A percentile compares a stretch with the other conserved stretches of the same genome.
phyloP scores from a whole-genome alignment of 2,329 filamentous ascomycete species.

The Epichloe coenophiala region DNA sequence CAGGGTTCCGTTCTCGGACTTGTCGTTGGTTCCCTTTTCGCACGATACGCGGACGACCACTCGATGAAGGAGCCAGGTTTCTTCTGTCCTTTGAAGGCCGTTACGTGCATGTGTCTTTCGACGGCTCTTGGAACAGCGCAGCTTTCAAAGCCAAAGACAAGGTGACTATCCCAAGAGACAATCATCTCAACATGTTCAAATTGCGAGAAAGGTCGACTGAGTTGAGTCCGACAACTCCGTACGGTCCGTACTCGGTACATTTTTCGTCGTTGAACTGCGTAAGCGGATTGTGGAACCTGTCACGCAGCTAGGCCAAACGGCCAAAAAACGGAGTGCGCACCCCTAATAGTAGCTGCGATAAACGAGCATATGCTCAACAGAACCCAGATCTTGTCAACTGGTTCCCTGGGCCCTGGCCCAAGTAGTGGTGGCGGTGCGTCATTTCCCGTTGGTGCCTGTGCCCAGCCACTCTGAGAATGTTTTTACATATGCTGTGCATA shows the following conservation, averaged over 20 bases:
- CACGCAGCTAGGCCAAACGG: too few species aligned
- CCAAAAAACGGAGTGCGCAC: too few species aligned
- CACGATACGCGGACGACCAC: too few species aligned
- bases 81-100: background rate
- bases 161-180: too few species aligned
- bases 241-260: background rate
- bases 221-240: background rate
- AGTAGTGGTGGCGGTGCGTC: background rate
- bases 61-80: background rate
- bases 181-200: too few species aligned
- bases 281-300: background rate
- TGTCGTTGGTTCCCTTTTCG: too few species aligned
- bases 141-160: too few species aligned
- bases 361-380: background rate
- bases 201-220: too few species aligned
- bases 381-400: background rate
- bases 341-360: too few species aligned
- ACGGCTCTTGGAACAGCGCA: too few species aligned
- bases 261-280: background rate
- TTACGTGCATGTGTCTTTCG: too few species aligned
- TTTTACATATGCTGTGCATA: background rate
- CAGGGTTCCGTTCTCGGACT: background rate
- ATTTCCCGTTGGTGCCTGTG: background rate
- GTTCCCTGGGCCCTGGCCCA: background rate
- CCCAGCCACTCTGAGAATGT: background rate